Base-by-base conservation (phyloP, 75 land plant genomes). In the Larix kaempferi region DNA sequence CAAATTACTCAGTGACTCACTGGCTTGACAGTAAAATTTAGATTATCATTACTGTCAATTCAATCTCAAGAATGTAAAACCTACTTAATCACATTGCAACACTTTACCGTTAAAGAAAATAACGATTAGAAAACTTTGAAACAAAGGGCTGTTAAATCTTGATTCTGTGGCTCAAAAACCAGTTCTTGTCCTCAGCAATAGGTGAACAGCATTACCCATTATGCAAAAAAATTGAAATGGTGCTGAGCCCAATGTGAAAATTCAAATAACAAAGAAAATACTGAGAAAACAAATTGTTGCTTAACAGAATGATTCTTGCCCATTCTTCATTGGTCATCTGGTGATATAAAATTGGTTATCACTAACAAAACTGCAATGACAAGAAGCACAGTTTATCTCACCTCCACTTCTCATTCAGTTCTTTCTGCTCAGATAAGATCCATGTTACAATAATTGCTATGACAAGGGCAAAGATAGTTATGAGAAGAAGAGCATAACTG, bases 331-430 rank as follows among this genome's bases (percentile, higher is more conserved):
- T 21, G 11, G 49, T 41, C 49, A 69, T 41, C 35, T 44, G n/a
- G n/a, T 39, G 17, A 62, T 62, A 69, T 44, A 69, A 69, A 21
- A 69, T 8, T 37, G 0, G 14, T 39, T 39, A 35, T 41, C 52
- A 37, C 44, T 21, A 69, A 69, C 73, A 69, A 69, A 69, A 69
- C 73, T 69, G 52, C 73, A 69, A 41, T 41, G 73, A 41, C 23
- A 41, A 44, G 26, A 62, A 12, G 23, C 52, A 69, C 11, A 39
- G n/a, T n/a, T 74, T 60, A 15, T 23, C 65, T 86, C 77, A 97
- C 82, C 87, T 94, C 99, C 99, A 97, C 73, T 97, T 97, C 49
- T 94, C 98, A 52, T 77, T 81, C 8, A 97, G 83, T 60, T 97
- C 99, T 85, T 94, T 97, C 76, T 82, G 88, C 78, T 97, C 93